Percentiles rank a stretch among this genome's conserved stretches.
phyloP scores from a whole-genome alignment of 2,329 filamentous ascomycete genomes.

The Xylariaceae sp. region DNA sequence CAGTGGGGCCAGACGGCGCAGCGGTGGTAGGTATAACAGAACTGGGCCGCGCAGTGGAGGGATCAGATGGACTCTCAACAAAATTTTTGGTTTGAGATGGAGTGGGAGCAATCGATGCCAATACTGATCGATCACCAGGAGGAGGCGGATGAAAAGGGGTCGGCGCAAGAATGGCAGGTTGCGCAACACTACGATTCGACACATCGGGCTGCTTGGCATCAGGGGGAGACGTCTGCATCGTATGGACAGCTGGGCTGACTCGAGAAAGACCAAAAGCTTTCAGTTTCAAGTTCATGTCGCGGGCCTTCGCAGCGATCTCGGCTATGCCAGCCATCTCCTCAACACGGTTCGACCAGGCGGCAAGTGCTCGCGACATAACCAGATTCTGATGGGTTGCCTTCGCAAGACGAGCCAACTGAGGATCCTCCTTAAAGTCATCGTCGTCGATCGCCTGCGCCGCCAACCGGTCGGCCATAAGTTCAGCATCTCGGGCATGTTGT shows the following conservation, averaged over 20 bases:
- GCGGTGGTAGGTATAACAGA: constrained; percentile 4
- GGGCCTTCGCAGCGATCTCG: constrained; percentile 26
- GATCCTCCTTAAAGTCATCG: constrained; percentile 20
- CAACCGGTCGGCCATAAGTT: constrained; percentile 8
- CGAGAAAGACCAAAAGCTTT: constrained; percentile 26
- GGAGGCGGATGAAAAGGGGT: constrained; percentile 4
- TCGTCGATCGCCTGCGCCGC: constrained; percentile 11
- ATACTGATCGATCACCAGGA: constrained; percentile 3
- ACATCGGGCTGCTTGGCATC: not conserved
- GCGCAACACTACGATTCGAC: not conserved
- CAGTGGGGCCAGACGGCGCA: not conserved
- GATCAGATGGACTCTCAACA: not conserved
- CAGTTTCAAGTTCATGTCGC: constrained; percentile 31
- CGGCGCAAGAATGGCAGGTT: not conserved
- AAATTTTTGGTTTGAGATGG: constrained; percentile 3
- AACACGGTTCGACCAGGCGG: constrained; percentile 30
- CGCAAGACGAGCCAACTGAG: constrained; percentile 28
- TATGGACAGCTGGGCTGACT: constrained; percentile 4
- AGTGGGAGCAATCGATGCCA: constrained; percentile 2
- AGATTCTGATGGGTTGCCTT: constrained; percentile 28
- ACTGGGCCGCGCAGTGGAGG: not conserved
- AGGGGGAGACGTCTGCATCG: constrained; percentile 2
- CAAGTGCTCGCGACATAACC: constrained; percentile 29
- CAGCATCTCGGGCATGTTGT: constrained; percentile 17
- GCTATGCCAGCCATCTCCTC: constrained; percentile 29